Conservation (phyloP, 176 grass and related monocot genomes). For the Oryza rufipogon region DNA sequence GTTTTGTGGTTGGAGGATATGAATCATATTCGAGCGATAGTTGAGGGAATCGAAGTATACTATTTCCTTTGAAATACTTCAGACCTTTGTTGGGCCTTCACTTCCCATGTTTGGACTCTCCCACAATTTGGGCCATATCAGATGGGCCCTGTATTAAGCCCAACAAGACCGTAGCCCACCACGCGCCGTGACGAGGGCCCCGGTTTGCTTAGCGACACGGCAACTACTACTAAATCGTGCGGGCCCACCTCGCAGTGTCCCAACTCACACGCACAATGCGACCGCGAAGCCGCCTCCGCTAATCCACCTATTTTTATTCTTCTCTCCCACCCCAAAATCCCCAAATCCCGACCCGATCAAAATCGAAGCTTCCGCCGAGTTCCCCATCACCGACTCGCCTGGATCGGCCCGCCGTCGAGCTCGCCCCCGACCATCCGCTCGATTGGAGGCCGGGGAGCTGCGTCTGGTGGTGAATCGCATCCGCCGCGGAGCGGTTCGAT, state of each 20-base stretch:
- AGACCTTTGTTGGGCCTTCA: too few species aligned
- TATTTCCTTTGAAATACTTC: too few species aligned
- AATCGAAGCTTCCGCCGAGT: conserved; percentile 26
- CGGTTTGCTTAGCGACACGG: conserved; percentile 11
- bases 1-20: too few species aligned
- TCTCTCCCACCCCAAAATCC: neutral
- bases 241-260: conserved; percentile 18
- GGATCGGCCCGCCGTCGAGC: conserved; percentile 14
- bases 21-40: too few species aligned
- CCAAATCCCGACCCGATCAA: conserved; percentile 25
- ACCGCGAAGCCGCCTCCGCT: neutral
- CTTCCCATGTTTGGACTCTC: too few species aligned
- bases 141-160: too few species aligned
- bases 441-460: conserved; percentile 14
- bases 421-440: conserved; percentile 5
- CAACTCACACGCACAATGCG: neutral
- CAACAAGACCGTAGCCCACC: neutral
- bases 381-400: neutral
- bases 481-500: neutral
- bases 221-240: neutral
- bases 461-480: neutral
- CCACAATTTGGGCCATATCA: too few species aligned
- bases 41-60: too few species aligned
- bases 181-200: neutral
- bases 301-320: neutral